Conservation (phyloP, 2,329 filamentous ascomycete genomes). For the Thermoascus crustaceus region DNA sequence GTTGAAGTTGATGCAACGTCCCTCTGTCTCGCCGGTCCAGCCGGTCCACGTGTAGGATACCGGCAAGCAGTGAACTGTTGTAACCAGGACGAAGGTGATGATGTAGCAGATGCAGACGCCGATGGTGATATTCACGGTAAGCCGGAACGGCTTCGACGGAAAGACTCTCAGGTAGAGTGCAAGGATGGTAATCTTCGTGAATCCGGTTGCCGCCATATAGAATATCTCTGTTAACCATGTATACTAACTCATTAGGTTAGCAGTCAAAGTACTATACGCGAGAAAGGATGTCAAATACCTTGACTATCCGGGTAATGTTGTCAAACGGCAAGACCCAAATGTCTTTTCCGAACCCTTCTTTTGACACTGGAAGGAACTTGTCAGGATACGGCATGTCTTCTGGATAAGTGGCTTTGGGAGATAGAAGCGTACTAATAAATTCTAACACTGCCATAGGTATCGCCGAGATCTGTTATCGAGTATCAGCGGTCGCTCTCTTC, state of each 20-base stretch:
- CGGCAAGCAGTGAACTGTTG: constrained; percentile 19
- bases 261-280: no score
- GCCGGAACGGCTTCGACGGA: constrained; percentile 31
- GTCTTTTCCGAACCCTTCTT: not conserved
- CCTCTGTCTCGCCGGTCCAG: constrained; percentile 43
- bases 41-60: constrained; percentile 45
- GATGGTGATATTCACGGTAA: constrained; percentile 38
- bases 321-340: not conserved
- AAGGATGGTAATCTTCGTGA: constrained; percentile 46
- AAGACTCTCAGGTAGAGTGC: constrained; percentile 52
- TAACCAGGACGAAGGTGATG: constrained; percentile 16
- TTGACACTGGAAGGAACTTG: no score
- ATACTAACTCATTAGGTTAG: constrained; percentile 2
- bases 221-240: constrained; percentile 27
- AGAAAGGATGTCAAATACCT: no score
- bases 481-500: not conserved
- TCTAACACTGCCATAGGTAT: constrained; percentile 9
- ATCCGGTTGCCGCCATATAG: constrained; percentile 41
- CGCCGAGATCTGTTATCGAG: constrained; percentile 6
- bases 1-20: constrained; percentile 45
- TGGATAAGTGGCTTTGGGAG: not conserved
- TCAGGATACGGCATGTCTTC: not conserved
- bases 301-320: not conserved
- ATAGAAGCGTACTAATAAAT: constrained; percentile 7
- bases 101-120: constrained; percentile 47